Evolutionary conservation across 2,329 filamentous ascomycete species (phyloP).

Genomic region (Diaporthe sp.): DNA sequence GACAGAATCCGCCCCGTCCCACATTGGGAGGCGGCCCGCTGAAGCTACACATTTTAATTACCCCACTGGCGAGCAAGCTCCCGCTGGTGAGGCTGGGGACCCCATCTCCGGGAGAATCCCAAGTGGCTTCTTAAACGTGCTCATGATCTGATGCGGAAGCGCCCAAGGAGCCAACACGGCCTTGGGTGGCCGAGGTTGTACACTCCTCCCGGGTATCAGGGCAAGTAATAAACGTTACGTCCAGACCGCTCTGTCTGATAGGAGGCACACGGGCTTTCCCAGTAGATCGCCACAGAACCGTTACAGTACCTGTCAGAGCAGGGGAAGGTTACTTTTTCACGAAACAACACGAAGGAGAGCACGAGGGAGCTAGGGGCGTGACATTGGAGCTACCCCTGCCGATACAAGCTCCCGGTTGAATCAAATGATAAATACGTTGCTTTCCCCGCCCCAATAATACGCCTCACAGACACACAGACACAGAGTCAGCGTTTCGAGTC

Average conservation of each 20-base stretch:
- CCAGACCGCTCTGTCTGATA: not conserved
- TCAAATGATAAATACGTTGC: constrained; percentile 17
- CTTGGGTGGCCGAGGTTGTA: not conserved
- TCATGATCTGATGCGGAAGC: constrained; percentile 24
- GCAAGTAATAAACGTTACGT: not conserved
- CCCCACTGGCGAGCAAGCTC: constrained; percentile 17
- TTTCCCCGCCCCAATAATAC: constrained; percentile 7
- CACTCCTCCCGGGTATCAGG: not conserved
- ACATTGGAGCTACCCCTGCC: constrained; percentile 6
- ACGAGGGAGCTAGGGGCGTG: not conserved
- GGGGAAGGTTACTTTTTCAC: not conserved
- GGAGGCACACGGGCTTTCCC: not conserved
- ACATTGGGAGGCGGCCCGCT: constrained; percentile 16
- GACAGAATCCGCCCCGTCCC: constrained; percentile 4
- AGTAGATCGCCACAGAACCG: not conserved
- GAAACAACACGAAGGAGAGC: not conserved
- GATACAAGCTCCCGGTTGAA: constrained; percentile 15
- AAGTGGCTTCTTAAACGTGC: constrained; percentile 22
- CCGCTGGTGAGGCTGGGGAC: not conserved
- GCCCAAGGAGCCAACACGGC: constrained; percentile 2
- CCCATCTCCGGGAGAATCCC: constrained; percentile 20
- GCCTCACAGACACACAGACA: not conserved
- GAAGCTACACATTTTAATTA: not conserved
- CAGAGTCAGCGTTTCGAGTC: not conserved
- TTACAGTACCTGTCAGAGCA: not conserved